Evolutionary conservation across 2,329 filamentous ascomycete genomes (phyloP), one percentile per base, ranked within the genome.

Genomic region (Thelonectria discophora): DNA sequence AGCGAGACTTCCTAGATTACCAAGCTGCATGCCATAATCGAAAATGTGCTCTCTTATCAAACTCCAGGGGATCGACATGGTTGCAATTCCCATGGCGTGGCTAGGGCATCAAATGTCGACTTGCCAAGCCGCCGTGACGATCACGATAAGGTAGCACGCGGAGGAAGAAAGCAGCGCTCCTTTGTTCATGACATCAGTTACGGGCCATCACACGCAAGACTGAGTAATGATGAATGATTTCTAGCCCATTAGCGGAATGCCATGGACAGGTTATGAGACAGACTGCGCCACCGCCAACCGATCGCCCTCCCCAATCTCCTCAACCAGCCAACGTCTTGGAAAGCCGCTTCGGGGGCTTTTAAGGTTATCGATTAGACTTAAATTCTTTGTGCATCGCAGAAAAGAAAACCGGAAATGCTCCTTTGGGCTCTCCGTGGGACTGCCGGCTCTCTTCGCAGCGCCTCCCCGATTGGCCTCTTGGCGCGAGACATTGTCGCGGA

Each of bases 361-460:
- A 70, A 71, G 66, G 57, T 69, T 71, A 52, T 55, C 48, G 66
- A 65, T 70, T 70, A 69, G 53, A 45, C 58, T 69, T 67, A 65
- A 65, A 24, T 24, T 58, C 54, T 54, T 40, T 43, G 52, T 55
- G 45, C 43, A 18, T 24, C 47, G 45, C 8, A 40, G 8, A 17
- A n/a, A n/a, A 15, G 45, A 17, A 47, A 47, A 47, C 6, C 45
- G 45, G 27, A 47, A 47, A 47, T 4, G 21, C 45, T 47, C 20
- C 12, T 10, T 9, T n/a, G 21, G 4, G 10, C 45, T n/a, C n/a
- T 7, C 13, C 21, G 39, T 27, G 40, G 13, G 39, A 39, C 11
- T 18, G 39, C 13, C n/a, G 17, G 42, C 17, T 30, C 34, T 46
- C 32, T 39, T 46, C 54, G 34, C 54, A 47, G 43, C 13, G 37